Evolutionary conservation across 106 monocot genomes (phyloP).

Genomic region (Hemerocallis citrina): DNA sequence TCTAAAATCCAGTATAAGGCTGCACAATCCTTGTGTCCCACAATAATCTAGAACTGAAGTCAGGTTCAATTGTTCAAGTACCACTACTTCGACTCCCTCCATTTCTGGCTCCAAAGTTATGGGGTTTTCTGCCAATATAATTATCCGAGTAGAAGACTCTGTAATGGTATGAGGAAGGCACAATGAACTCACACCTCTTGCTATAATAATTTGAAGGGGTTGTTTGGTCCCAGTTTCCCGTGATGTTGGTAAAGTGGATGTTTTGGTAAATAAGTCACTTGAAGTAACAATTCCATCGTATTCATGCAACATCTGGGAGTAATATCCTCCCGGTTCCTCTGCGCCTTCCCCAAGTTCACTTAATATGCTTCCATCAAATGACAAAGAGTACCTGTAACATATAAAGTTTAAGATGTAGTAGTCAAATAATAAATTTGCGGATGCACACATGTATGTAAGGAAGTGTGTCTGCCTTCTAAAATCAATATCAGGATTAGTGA

Average conservation of each 20-base stretch:
- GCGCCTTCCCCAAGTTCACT: constrained; percentile 34
- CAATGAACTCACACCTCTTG: constrained; percentile 15
- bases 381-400: constrained; percentile 49
- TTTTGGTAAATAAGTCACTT: constrained; percentile 26
- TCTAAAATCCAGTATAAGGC: constrained; percentile 63
- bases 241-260: constrained; percentile 40
- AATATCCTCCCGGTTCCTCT: constrained; percentile 65
- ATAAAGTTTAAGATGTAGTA: constrained; percentile 1
- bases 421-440: background rate
- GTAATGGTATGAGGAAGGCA: constrained; percentile 21
- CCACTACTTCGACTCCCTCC: constrained; percentile 38
- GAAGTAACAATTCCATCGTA: constrained; percentile 67
- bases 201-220: constrained; percentile 54
- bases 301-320: constrained; percentile 70
- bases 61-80: constrained; percentile 39
- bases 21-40: constrained; percentile 45
- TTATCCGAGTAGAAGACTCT: constrained; percentile 15
- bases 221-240: constrained; percentile 63
- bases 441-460: no score
- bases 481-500: no score
- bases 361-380: constrained; percentile 41
- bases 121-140: constrained; percentile 44
- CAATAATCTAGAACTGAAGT: constrained; percentile 52
- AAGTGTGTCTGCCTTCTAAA: no score
- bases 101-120: constrained; percentile 27